phyloP scores from a whole-genome alignment of 2,329 filamentous ascomycete species.

The Rhinocladiella mackenziei region DNA sequence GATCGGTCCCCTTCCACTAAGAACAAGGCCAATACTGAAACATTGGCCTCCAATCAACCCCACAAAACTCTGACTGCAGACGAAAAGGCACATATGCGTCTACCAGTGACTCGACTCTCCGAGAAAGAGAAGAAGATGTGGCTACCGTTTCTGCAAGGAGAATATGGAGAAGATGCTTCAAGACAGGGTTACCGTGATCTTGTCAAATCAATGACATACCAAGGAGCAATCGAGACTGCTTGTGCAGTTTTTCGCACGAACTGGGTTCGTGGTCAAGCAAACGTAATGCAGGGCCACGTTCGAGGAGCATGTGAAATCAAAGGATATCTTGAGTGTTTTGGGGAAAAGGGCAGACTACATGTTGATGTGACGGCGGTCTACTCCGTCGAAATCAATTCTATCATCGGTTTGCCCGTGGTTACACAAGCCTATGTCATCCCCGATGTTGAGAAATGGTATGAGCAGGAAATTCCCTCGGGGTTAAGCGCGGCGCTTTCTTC shows the following conservation, averaged over 20 bases:
- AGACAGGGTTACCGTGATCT: slow-evolving; percentile 14
- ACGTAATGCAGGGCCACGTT: slow-evolving; percentile 3
- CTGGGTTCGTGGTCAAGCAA: slow-evolving; percentile 14
- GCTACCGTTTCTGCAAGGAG: slow-evolving; percentile 22
- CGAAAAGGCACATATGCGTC: slow-evolving; percentile 8
- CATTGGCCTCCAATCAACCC: background rate
- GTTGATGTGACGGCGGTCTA: slow-evolving; percentile 23
- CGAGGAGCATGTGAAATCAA: slow-evolving; percentile 14
- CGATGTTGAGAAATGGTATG: slow-evolving; percentile 14
- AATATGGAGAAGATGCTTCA: slow-evolving; percentile 17
- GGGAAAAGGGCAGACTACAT: slow-evolving; percentile 19
- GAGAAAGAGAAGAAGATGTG: slow-evolving; percentile 11
- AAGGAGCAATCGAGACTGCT: slow-evolving; percentile 18
- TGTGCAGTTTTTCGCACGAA: slow-evolving; percentile 18
- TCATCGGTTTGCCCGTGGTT: slow-evolving; percentile 19
- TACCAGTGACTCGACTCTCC: slow-evolving; percentile 4
- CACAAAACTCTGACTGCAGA: slow-evolving; percentile 10
- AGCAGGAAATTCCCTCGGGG: too few species aligned
- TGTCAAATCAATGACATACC: slow-evolving; percentile 24
- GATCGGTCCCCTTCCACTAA: background rate
- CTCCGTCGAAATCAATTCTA: slow-evolving; percentile 14
- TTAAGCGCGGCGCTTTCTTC: too few species aligned
- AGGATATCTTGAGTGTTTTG: slow-evolving; percentile 18
- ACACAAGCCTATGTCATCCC: slow-evolving; percentile 15
- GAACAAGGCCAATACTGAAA: background rate